Evolutionary conservation across 306 rosid species (phyloP), one percentile per base, ranked within the genome.

Genomic region (Argentina anserina): DNA sequence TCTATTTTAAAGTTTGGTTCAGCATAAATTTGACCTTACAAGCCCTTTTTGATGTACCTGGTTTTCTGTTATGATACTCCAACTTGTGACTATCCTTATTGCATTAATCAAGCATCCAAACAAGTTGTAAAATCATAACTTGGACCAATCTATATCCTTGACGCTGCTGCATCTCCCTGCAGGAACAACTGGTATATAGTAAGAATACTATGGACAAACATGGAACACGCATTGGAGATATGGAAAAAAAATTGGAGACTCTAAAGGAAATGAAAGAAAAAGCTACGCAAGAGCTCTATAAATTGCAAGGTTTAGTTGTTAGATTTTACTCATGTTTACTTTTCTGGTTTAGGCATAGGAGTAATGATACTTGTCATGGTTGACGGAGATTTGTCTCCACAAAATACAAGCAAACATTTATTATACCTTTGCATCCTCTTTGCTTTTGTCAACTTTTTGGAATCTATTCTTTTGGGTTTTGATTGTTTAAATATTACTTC

Each of bases 291-390:
- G 79, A 66, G 36, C 33, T 80, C 11, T 46, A 26, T 58, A 9
- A 33, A 71, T 58, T 85, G 53, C 85, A 41, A 87, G 91, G 95
- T 89, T 68, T 23, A 52, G 20, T 67, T 58, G 25, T 23, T 47
- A 28, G n/a, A 37, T 37, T 29, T 70, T 21, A 20, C 52, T 47
- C 12, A 13, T 26, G 64, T 79, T 34, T n/a, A n/a, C 4, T 6
- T 78, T 36, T 18, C 65, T 56, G 34, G 37, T 42, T 17, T 21
- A 12, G 29, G 12, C 46, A 34, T 68, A 20, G 26, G 33, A 7
- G 0, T 31, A 2, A 2, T 8, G 33, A 47, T 18, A 47, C 31
- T 12, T 29, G 8, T 42, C 34, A 13, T 20, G 9, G 42, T 25
- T 41, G 12, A 41, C 13, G 53, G 37, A 66, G 13, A 66, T 23